Evolutionary conservation across 306 rosid genomes (phyloP).

Genomic region (Castanea sativa): DNA sequence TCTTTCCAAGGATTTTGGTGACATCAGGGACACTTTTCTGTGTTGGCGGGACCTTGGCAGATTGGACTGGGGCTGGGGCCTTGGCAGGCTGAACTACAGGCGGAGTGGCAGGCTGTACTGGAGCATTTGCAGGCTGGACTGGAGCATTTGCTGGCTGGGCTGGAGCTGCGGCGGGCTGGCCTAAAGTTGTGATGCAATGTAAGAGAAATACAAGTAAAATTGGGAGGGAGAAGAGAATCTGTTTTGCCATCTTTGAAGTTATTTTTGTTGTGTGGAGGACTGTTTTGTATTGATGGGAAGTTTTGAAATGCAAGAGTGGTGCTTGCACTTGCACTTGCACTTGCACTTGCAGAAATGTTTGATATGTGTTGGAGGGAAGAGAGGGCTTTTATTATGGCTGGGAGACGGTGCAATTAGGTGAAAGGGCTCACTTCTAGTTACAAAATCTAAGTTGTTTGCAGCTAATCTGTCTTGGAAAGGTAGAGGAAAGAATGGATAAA

Average conservation of each 20-base stretch:
- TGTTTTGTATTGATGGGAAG: too few species aligned
- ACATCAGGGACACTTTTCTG: constrained; percentile 17
- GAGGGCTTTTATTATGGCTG: constrained; percentile 27
- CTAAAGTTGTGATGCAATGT: too few species aligned
- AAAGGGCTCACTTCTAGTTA: constrained; percentile 18
- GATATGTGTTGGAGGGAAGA: constrained; percentile 7
- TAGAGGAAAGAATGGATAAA: neutral
- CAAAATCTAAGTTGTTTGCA: constrained; percentile 24
- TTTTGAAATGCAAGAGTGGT: too few species aligned
- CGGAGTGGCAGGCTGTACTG: too few species aligned
- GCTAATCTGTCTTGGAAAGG: constrained; percentile 21
- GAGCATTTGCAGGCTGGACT: too few species aligned
- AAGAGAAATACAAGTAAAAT: too few species aligned
- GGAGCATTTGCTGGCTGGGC: too few species aligned
- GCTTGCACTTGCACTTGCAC: neutral
- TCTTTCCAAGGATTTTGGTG: constrained; percentile 34
- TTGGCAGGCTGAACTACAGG: too few species aligned
- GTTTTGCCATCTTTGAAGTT: constrained; percentile 17
- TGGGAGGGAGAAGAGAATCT: constrained; percentile 1
- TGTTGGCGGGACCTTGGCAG: too few species aligned
- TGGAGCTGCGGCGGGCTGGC: too few species aligned
- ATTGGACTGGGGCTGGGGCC: too few species aligned
- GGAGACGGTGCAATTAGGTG: constrained; percentile 23
- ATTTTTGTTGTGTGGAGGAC: too few species aligned
- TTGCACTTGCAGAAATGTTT: constrained; percentile 3